These are phyloP conservation scores for Mycena alexandri DNA, from an alignment of 768 basidiomycete genomes.

Conservation along the genomic window DNA sequence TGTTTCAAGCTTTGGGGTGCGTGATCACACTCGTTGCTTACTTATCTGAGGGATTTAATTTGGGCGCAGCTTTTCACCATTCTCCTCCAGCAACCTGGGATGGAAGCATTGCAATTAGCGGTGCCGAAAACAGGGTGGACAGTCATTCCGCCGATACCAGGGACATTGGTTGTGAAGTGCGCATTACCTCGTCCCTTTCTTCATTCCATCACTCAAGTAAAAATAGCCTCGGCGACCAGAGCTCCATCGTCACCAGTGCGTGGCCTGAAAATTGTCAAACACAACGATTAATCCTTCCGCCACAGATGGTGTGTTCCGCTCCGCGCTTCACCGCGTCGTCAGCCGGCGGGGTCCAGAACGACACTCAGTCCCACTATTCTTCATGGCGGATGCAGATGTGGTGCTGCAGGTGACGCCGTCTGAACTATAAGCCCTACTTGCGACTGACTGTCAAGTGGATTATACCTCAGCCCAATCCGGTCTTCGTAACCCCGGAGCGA, in stretches of 20 bases:
- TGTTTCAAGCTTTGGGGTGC: neutral
- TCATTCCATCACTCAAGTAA: neutral
- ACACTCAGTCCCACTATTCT: neutral
- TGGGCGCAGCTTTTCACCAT: neutral
- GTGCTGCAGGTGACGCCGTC: too few species aligned
- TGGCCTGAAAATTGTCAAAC: neutral
- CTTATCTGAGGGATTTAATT: too few species aligned
- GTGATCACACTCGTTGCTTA: neutral
- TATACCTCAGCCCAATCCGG: too few species aligned
- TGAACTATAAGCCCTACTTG: too few species aligned
- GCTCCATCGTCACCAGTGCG: neutral
- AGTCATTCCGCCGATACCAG: neutral
- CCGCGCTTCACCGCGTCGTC: neutral
- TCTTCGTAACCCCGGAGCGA: too few species aligned
- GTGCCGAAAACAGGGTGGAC: neutral
- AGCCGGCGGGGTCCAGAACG: neutral
- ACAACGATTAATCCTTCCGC: neutral
- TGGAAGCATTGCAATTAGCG: slow-evolving; percentile 1
- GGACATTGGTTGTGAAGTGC: neutral
- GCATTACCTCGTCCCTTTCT: neutral
- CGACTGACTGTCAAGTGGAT: too few species aligned
- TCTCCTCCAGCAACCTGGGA: slow-evolving; percentile 5
- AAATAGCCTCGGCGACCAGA: neutral
- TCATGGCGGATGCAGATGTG: too few species aligned
- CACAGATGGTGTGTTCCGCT: neutral